A percentile compares a stretch with the other conserved stretches of the same genome.
phyloP scores from a whole-genome alignment of 208 protist species.

The Dictyostelium gargantuum region DNA sequence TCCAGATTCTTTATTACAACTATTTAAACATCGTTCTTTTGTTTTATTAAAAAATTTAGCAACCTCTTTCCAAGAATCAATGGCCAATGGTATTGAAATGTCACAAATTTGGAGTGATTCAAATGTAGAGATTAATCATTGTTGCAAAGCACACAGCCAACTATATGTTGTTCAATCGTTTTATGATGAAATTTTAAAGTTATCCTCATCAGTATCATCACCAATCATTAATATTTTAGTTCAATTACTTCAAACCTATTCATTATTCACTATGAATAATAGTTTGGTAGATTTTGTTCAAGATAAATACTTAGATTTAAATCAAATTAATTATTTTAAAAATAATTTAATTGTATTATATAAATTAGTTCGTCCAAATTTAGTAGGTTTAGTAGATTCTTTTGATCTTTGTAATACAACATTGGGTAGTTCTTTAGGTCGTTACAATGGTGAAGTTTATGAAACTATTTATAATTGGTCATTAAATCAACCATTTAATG shows the following conservation, averaged over 20 bases:
- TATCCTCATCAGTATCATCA: background rate
- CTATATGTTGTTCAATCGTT: background rate
- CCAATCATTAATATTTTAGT: background rate
- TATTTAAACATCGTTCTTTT: conserved; percentile 5
- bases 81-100: background rate
- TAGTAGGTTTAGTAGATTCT: conserved; percentile 68
- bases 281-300: conserved; percentile 29
- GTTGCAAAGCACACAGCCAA: conserved; percentile 14
- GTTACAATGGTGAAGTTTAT: conserved; percentile 76
- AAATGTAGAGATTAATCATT: background rate
- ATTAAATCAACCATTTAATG: conserved; percentile 67
- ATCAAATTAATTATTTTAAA: conserved; percentile 5
- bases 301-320: background rate
- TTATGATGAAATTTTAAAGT: background rate
- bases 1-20: background rate
- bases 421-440: conserved; percentile 69
- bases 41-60: background rate
- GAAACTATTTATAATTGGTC: conserved; percentile 62
- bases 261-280: conserved; percentile 8
- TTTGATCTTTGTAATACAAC: conserved; percentile 66
- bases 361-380: conserved; percentile 61
- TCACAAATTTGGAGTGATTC: background rate
- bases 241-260: conserved; percentile 35
- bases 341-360: background rate
- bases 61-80: background rate